Evolutionary conservation across 306 rosid genomes (phyloP), one percentile per base, ranked within the genome.

Genomic region (Rosa multiflora): DNA sequence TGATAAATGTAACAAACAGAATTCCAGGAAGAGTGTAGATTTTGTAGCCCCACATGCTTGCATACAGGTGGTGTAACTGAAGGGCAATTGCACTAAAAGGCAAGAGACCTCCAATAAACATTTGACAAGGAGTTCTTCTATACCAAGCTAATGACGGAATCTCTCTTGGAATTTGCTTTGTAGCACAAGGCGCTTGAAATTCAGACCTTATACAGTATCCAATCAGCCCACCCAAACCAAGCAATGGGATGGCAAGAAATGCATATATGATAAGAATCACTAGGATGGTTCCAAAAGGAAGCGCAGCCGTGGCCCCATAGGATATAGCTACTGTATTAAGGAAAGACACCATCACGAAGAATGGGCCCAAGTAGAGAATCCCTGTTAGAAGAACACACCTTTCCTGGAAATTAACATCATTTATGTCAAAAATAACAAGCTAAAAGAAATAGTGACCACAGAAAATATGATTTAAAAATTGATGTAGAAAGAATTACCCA

Each of bases 21-120:
- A 89, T 88, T 82, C 93, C 81, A 3, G 98, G 91, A 75, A 89
- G 89, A 48, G 98, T 87, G 79, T 78, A 91, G 52, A 93, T 91
- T 82, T 93, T 91, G 89, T 87, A 90, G 52, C 98, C 92, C 98
- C 98, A 93, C 79, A 89, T 77, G 85, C 91, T 93, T 55, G 93
- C 90, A 79, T 85, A 91, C 71, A 89, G 76, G 78, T 89, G 92
- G 76, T 91, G 92, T 71, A 93, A 78, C 84, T 93, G 90, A 61
- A 91, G 85, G 67, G 83, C 86, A 76, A 89, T 80, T 40, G 94
- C 91, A 74, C 97, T 87, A 80, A 89, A 91, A n/a, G 94, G 87
- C 67, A 94, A 82, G 70, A 94, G 86, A 76, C 98, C 98, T 52
- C 89, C 93, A 35, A 92, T 72, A 74, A 94, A 85, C 94, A 92